Evolutionary conservation across 2,329 filamentous ascomycete species (phyloP).

Genomic region (Amauroascus niger): DNA sequence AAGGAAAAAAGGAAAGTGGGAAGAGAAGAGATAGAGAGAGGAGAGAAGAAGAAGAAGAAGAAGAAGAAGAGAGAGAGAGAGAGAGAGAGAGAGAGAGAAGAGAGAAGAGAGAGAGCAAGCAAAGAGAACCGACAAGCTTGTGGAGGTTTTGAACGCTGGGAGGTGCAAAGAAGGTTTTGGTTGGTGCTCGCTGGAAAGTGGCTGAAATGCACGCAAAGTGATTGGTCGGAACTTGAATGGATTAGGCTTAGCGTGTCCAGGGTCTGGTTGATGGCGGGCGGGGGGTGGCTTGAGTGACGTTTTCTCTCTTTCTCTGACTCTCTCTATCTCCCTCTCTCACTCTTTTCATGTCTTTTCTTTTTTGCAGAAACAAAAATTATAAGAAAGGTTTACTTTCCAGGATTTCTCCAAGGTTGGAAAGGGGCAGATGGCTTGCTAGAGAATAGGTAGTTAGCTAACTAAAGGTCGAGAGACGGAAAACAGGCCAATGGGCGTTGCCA

Average conservation of each 20-base stretch:
- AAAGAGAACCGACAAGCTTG: neutral
- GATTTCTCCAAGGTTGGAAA: neutral
- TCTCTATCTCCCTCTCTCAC: too few relatives aligned
- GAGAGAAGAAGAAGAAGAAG: neutral
- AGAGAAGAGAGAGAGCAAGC: neutral
- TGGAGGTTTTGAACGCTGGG: too few relatives aligned
- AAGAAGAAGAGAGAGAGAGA: neutral
- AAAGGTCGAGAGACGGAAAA: neutral
- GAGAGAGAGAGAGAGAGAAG: too few relatives aligned
- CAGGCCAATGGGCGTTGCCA: neutral
- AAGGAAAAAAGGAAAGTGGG: too few relatives aligned
- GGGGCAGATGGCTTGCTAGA: neutral
- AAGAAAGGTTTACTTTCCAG: constrained; percentile 2
- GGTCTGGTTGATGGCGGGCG: constrained; percentile 4
- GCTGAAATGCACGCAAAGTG: neutral
- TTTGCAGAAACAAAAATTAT: too few relatives aligned
- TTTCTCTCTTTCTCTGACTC: too few relatives aligned
- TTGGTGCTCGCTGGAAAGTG: neutral
- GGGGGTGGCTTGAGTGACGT: constrained; percentile 1
- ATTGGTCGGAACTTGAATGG: constrained; percentile 2
- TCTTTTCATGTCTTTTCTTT: too few relatives aligned
- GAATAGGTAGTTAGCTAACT: neutral
- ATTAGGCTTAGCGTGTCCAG: constrained; percentile 1
- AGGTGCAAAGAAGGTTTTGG: neutral
- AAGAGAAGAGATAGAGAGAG: too few relatives aligned